phyloP scores from a whole-genome alignment of 2,329 filamentous ascomycete species.

The Fusarium redolens region DNA sequence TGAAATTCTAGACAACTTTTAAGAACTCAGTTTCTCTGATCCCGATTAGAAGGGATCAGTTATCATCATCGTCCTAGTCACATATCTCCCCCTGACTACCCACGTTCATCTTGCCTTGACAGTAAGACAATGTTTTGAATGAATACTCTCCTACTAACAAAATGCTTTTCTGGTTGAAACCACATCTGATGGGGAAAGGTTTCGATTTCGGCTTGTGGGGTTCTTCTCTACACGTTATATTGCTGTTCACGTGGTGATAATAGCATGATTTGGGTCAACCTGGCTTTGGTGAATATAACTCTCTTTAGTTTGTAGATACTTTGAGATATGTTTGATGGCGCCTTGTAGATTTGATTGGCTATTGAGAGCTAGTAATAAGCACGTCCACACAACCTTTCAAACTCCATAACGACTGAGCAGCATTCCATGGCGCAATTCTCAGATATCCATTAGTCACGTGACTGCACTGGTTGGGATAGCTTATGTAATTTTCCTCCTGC shows the following conservation, averaged over 20 bases:
- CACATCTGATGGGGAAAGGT: neutral
- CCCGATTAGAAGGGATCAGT: neutral
- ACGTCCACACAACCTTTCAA: neutral
- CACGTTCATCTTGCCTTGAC: no score
- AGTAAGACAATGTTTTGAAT: neutral
- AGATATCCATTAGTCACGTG: conserved; percentile 20
- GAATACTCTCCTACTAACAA: neutral
- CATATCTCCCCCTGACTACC: no score
- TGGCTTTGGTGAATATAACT: neutral
- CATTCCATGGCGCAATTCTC: neutral
- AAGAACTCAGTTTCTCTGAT: neutral
- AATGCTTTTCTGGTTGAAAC: neutral
- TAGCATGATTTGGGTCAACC: neutral
- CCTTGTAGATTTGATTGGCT: neutral
- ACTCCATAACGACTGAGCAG: neutral
- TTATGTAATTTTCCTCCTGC: conserved; percentile 41
- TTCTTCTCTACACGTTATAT: neutral
- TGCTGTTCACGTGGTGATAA: neutral
- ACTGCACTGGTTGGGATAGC: neutral
- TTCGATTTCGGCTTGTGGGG: no score
- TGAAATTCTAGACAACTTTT: neutral
- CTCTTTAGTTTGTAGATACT: neutral
- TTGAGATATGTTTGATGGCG: neutral
- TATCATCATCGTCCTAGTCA: neutral
- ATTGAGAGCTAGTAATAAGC: no score